These are phyloP conservation scores for Xylaria longipes DNA, from an alignment of 495 filamentous ascomycete genomes.

Conservation along the genomic window DNA sequence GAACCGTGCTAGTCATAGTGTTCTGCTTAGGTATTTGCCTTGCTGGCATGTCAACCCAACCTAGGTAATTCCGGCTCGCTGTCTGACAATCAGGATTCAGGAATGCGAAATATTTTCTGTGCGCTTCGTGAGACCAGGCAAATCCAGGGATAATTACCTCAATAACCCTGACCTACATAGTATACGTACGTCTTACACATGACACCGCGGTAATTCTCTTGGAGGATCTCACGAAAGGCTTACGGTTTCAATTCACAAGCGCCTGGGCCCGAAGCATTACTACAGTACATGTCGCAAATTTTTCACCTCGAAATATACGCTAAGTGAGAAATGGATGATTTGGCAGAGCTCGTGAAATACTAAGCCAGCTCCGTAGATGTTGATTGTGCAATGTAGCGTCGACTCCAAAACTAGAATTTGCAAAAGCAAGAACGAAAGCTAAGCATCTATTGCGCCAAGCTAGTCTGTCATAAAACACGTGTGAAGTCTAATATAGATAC, in stretches of 20 bases:
- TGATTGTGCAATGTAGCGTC: background rate
- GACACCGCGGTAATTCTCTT: conserved; percentile 9
- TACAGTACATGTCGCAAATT: conserved; percentile 6
- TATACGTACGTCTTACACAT: conserved; percentile 11
- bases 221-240: background rate
- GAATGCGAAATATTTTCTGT: conserved; percentile 11
- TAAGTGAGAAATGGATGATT: background rate
- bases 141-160: conserved; percentile 1
- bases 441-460: background rate
- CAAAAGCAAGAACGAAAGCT: background rate
- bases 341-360: background rate
- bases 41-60: conserved; percentile 13
- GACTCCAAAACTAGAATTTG: conserved; percentile 10
- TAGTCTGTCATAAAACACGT: conserved; percentile 6
- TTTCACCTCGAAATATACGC: conserved; percentile 3
- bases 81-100: conserved; percentile 21
- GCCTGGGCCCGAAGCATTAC: conserved; percentile 13
- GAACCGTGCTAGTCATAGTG: conserved; percentile 18
- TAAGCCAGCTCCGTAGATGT: background rate
- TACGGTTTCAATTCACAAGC: conserved; percentile 5
- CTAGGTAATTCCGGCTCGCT: background rate
- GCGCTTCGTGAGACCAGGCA: conserved; percentile 10
- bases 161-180: conserved; percentile 8
- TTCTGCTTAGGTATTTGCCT: conserved; percentile 12
- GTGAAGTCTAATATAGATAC: background rate